Evolutionary conservation across 768 basidiomycete genomes (phyloP).

Genomic region (Roridomyces roridus): DNA sequence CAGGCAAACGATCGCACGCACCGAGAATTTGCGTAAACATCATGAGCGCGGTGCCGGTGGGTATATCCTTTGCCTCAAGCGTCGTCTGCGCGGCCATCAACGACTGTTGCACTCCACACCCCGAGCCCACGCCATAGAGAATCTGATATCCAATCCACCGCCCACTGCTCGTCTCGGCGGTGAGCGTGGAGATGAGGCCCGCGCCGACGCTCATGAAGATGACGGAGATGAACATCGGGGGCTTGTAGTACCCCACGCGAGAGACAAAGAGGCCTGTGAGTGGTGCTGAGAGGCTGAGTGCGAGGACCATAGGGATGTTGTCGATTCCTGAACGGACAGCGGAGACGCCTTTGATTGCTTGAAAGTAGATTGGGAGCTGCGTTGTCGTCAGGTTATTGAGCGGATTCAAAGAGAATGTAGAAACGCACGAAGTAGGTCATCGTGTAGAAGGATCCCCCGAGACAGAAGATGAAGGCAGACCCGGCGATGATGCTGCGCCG

Average conservation of each 20-base stretch:
- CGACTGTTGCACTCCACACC: constrained; percentile 28
- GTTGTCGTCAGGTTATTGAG: constrained; percentile 2
- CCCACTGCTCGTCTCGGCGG: constrained; percentile 23
- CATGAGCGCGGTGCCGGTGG: constrained; percentile 18
- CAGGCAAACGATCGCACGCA: background rate
- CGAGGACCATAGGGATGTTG: constrained; percentile 40
- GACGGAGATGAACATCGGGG: constrained; percentile 25
- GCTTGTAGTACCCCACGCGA: constrained; percentile 40
- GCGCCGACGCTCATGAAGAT: constrained; percentile 42
- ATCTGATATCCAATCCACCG: constrained; percentile 31
- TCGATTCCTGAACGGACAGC: constrained; percentile 30
- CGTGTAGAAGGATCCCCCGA: constrained; percentile 21
- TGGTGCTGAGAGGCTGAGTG: constrained; percentile 45
- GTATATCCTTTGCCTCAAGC: constrained; percentile 18
- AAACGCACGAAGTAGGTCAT: constrained; percentile 14
- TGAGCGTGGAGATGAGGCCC: constrained; percentile 39
- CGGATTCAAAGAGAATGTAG: constrained; percentile 22
- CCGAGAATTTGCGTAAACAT: constrained; percentile 26
- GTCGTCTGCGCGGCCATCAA: constrained; percentile 24
- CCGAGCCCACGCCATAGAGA: constrained; percentile 35
- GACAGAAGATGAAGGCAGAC: constrained; percentile 4
- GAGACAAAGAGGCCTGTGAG: constrained; percentile 41
- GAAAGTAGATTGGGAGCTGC: constrained; percentile 27
- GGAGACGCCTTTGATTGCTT: constrained; percentile 43
- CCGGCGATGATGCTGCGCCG: constrained; percentile 16